Conservation (phyloP, 2,329 filamentous ascomycete genomes). For the Aureobasidium lini region DNA sequence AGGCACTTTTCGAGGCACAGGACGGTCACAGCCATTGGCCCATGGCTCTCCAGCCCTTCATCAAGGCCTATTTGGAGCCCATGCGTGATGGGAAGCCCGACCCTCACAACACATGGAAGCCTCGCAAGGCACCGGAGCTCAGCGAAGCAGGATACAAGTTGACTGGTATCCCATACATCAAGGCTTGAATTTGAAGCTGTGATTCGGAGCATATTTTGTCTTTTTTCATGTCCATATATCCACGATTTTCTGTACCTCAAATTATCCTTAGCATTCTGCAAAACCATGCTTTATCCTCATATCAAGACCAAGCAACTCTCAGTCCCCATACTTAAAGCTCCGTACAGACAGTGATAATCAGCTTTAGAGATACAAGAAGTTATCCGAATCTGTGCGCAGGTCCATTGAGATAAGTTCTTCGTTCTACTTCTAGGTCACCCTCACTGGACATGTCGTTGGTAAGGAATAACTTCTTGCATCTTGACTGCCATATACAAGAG, state of each 20-base stretch:
- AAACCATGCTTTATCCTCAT: not conserved
- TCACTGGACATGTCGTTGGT: too few species aligned
- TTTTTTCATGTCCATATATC: not conserved
- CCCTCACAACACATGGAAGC: constrained; percentile 28
- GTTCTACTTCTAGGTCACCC: too few species aligned
- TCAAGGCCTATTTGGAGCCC: constrained; percentile 4
- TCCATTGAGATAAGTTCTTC: too few species aligned
- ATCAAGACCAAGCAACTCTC: too few species aligned
- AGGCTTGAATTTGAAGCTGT: not conserved
- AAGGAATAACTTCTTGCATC: too few species aligned
- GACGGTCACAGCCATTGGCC: constrained; percentile 14
- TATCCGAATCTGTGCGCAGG: too few species aligned
- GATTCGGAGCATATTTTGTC: not conserved
- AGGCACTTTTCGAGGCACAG: constrained; percentile 9
- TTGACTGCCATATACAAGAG: too few species aligned
- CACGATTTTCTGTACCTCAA: not conserved
- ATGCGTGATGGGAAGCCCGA: constrained; percentile 23
- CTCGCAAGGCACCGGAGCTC: constrained; percentile 31
- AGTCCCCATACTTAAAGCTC: too few species aligned
- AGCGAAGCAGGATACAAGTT: constrained; percentile 36
- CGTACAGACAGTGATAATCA: too few species aligned
- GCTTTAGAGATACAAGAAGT: too few species aligned
- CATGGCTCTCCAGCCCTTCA: constrained; percentile 13
- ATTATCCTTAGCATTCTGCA: not conserved
- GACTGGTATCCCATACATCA: constrained; percentile 35